phyloP scores from a whole-genome alignment of 1,284 basidiomycete species.

The Acaromyces ingoldii region DNA sequence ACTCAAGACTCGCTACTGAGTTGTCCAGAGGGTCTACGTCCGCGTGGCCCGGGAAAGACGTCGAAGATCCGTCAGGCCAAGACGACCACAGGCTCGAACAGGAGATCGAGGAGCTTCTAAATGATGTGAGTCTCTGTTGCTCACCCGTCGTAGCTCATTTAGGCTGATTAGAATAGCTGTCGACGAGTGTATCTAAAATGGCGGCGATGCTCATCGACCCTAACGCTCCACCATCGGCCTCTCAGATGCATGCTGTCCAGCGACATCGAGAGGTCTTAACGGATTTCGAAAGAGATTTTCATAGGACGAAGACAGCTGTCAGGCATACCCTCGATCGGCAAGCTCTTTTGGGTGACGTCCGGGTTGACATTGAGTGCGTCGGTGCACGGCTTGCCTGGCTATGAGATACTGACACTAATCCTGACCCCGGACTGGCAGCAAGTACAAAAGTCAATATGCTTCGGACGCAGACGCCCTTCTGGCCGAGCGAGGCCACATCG shows the following conservation, averaged over 20 bases:
- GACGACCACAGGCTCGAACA: slow-evolving; percentile 58
- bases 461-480: slow-evolving; percentile 79
- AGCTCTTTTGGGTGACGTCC: slow-evolving; percentile 81
- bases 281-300: slow-evolving; percentile 72
- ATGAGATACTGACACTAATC: not conserved
- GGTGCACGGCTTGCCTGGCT: not conserved
- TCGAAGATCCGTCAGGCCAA: slow-evolving; percentile 7
- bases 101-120: slow-evolving; percentile 79
- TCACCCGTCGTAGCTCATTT: slow-evolving; percentile 11
- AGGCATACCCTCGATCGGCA: slow-evolving; percentile 76
- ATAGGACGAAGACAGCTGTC: slow-evolving; percentile 51
- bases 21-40: slow-evolving; percentile 57
- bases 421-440: slow-evolving; percentile 40
- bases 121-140: slow-evolving; percentile 62
- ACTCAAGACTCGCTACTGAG: slow-evolving; percentile 74
- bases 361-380: slow-evolving; percentile 87
- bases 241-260: slow-evolving; percentile 82
- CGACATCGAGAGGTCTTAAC: slow-evolving; percentile 82
- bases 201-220: slow-evolving; percentile 66
- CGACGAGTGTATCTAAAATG: slow-evolving; percentile 54
- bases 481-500: slow-evolving; percentile 79
- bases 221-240: slow-evolving; percentile 69
- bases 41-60: not conserved
- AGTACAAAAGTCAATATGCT: slow-evolving; percentile 68
- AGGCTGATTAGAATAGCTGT: slow-evolving; percentile 23